Base-by-base conservation (phyloP, 2,329 filamentous ascomycete species). In the Diaporthe sp. region DNA sequence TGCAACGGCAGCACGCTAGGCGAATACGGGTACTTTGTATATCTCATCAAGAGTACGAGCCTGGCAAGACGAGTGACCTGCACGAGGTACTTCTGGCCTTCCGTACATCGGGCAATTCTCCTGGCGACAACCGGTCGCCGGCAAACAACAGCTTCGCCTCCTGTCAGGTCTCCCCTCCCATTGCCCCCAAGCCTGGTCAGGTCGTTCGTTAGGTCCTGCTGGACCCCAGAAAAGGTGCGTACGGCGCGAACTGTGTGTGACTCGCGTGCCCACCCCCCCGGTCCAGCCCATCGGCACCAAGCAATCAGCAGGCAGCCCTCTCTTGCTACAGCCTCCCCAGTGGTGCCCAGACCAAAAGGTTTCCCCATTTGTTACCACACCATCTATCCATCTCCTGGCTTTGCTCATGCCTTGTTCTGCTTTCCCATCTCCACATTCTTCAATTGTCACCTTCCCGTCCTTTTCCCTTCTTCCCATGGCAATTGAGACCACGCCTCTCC, bases 371-470 rank as follows among this genome's bases (percentile, higher is more conserved):
- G 68, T 52, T 71, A 60, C 55, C 55, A 61, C 58, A 38, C 68
- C 42, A 61, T 25, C 69, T 47, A 61, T 47, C 30, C 55, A 52
- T 60, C 55, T 60, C 69, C 69, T 71, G 42, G 55, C 30, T 61
- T 40, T 47, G 42, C 33, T 52, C 64, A 25, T 38, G 30, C 64
- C n/a, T 67, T 22, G 64, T 15, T 67, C 45, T 67, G 33, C 22
- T 54, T 60, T 60, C 57, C 69, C 69, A 71, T 61, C 69, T 61
- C 69, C 69, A 71, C 69, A 71, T 30, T 40, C n/a, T 50, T 71
- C 69, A 71, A 71, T 52, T 61, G 55, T 71, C 55, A 22, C 55
- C 35, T 40, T 61, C 57, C 42, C 35, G 42, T 61, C 4, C 42
- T 42, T 47, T 38, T 28, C 33, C 57, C 7, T 52, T 30, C 45